Evolutionary conservation across 2,329 filamentous ascomycete genomes (phyloP), one percentile per base, ranked within the genome.

Genomic region (Oidium heveae): DNA sequence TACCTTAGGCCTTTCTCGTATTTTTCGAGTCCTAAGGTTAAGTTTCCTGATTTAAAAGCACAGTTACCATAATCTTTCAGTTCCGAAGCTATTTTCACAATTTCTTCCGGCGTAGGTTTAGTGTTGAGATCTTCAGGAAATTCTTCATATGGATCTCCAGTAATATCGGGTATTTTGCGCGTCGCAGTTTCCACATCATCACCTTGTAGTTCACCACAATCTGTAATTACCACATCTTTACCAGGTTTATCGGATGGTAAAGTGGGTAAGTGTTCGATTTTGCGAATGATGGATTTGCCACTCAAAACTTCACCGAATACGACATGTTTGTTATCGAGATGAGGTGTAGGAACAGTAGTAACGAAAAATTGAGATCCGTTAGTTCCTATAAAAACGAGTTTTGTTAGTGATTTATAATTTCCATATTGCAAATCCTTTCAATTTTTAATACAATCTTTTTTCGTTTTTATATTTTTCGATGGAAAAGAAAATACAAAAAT

Each of bases 341-440:
- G 91, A 51, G 87, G 88, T 15, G 91, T 96, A n/a, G 81, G 75
- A 33, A 94, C 86, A 16, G 91, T 96, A 52, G 91, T 98, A 63
- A 96, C 74, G 76, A 98, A 98, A 77, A 98, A 98, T 66, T 98
- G 91, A 53, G 85, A 93, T 64, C 91, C 91, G 67, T 98, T 98
- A 67, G 91, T 94, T 63, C 82, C 82, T 84, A 33, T 22, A 28
- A 28, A 28, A 28, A 28, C 24, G 6, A 28, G 24, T 1, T 8
- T 18, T n/a, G 18, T 24, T 28, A 28, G 24, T 28, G 24, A 28
- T 3, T 6, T 28, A 28, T 28, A 28, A 28, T 28, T 28, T 28
- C 24, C 6, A 28, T 6, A 28, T 3, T 28, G 24, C 24, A 28
- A 28, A 28, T 28, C 24, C 24, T 28, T 28, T n/a, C 24, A 15